Base-by-base conservation (phyloP, 2,329 filamentous ascomycete genomes). In the Diaporthe australafricana region DNA sequence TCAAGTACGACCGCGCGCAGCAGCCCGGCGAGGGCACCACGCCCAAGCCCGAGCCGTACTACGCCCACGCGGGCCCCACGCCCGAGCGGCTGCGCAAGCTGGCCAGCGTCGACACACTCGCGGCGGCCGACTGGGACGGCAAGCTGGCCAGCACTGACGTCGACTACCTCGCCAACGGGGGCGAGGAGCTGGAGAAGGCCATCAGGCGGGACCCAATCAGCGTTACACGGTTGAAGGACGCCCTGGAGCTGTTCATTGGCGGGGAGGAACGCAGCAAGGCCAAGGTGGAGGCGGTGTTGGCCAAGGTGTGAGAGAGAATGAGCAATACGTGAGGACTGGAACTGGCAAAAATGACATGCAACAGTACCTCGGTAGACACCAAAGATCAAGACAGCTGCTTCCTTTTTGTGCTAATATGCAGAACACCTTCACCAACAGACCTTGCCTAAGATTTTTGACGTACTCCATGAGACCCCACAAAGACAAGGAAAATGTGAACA, bases 151-250 rank as follows among this genome's bases (percentile, higher is more conserved):
- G 78, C 35, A 83, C 81, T 1, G 79, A 83, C 25, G 77, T 84
- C 2, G 84, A 87, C 74, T 87, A 86, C 71, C 81, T 87, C 17
- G 82, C 82, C 6, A 79, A 87, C 63, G 80, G 80, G 8, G 86
- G 86, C 5, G 80, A 75, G 38, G 81, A 79, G 70, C 78, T 88
- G 27, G 80, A 84, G 14, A 81, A 81, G 68, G 83, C 84, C 6
- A 84, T 85, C 66, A 78, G 78, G 40, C 78, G 77, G 14, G 84
- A 87, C 56, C 75, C 81, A 0, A 76, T 82, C 32, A 80, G 81
- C 1, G 78, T 77, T 47, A 78, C 78, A n/a, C 79, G 84, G 5
- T 76, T 86, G 22, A 77, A 77, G 17, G 79, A 81, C 69, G 83
- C 83, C 12, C 74, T 86, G 38, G 78, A 80, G 27, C 75, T 85